Conservation (phyloP, 176 grass and related monocot genomes). For the Cenchrus purpureus region DNA sequence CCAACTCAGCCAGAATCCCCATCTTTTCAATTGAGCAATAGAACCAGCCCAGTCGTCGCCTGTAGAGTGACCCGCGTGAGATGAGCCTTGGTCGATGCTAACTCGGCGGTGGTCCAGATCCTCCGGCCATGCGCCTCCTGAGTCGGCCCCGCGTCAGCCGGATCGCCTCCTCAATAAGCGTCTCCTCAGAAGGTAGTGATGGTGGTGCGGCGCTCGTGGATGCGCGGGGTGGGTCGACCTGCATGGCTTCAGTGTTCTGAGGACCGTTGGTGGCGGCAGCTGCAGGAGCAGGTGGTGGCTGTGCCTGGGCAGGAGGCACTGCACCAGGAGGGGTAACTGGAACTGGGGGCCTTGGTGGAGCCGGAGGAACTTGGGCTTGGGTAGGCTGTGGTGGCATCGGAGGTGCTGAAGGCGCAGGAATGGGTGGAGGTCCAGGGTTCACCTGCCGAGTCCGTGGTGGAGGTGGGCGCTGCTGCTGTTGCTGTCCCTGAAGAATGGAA, state of each 20-base stretch:
- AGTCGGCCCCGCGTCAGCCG: slow-evolving; percentile 47
- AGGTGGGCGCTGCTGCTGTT: slow-evolving; percentile 53
- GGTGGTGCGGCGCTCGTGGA: slow-evolving; percentile 12
- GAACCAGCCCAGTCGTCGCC: background rate
- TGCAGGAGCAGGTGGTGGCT: slow-evolving; percentile 32
- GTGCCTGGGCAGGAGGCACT: slow-evolving; percentile 36
- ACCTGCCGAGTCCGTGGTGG: slow-evolving; percentile 43
- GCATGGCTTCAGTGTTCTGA: slow-evolving; percentile 29
- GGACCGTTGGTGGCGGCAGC: slow-evolving; percentile 5
- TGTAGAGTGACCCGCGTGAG: background rate
- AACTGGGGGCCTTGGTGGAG: slow-evolving; percentile 28
- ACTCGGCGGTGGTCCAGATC: slow-evolving; percentile 23
- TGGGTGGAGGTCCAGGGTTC: slow-evolving; percentile 38
- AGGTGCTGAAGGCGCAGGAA: slow-evolving; percentile 39
- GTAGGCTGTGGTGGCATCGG: slow-evolving; percentile 31
- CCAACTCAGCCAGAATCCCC: background rate
- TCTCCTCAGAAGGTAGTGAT: slow-evolving; percentile 42
- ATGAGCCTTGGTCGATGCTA: background rate
- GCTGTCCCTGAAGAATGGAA: slow-evolving; percentile 48
- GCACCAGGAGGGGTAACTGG: slow-evolving; percentile 45
- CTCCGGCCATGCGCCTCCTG: slow-evolving; percentile 57
- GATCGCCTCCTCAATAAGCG: slow-evolving; percentile 57
- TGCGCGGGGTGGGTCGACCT: slow-evolving; percentile 14
- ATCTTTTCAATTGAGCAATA: background rate
- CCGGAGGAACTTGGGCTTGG: slow-evolving; percentile 42